phyloP scores from a whole-genome alignment of 2,329 filamentous ascomycete genomes.

The Calcarisporium arbuscula region DNA sequence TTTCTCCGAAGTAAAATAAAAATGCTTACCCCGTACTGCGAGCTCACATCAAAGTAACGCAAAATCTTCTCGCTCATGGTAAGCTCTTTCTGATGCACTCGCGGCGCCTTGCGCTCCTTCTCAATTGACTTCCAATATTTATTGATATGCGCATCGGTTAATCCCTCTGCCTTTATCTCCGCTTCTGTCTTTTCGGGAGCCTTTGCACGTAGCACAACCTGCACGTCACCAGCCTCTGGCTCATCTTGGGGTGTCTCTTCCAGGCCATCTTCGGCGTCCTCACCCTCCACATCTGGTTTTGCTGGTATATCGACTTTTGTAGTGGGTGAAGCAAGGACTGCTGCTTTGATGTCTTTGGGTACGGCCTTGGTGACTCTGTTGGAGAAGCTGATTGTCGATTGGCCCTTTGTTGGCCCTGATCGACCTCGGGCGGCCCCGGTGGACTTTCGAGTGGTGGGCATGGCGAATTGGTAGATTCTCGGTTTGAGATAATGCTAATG shows the following conservation, averaged over 20 bases:
- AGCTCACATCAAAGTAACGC: constrained; percentile 86
- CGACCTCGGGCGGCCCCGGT: constrained; percentile 30
- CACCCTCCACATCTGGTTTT: constrained; percentile 12
- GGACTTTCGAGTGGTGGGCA: constrained; percentile 47
- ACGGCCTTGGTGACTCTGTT: constrained; percentile 50
- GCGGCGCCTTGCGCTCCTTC: constrained; percentile 55
- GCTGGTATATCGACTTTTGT: constrained; percentile 26
- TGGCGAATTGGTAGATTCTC: constrained; percentile 25
- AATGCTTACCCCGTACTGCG: constrained; percentile 82
- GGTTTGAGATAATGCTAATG: no score
- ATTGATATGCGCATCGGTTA: constrained; percentile 63
- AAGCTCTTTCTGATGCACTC: constrained; percentile 73
- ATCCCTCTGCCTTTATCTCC: constrained; percentile 54
- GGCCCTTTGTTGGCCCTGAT: constrained; percentile 34
- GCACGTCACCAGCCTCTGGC: constrained; percentile 17
- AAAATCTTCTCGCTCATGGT: constrained; percentile 76
- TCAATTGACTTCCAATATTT: constrained; percentile 75
- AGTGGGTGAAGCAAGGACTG: constrained; percentile 25
- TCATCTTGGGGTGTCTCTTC: no score
- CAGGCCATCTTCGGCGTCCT: constrained; percentile 15
- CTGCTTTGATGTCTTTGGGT: constrained; percentile 40
- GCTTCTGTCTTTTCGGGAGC: constrained; percentile 41
- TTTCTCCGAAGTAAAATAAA: background rate
- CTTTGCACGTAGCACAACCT: no score
- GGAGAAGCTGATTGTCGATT: constrained; percentile 53